Evolutionary conservation across 2,329 filamentous ascomycete genomes (phyloP).

Genomic region (Drechslerella coelobrocha): DNA sequence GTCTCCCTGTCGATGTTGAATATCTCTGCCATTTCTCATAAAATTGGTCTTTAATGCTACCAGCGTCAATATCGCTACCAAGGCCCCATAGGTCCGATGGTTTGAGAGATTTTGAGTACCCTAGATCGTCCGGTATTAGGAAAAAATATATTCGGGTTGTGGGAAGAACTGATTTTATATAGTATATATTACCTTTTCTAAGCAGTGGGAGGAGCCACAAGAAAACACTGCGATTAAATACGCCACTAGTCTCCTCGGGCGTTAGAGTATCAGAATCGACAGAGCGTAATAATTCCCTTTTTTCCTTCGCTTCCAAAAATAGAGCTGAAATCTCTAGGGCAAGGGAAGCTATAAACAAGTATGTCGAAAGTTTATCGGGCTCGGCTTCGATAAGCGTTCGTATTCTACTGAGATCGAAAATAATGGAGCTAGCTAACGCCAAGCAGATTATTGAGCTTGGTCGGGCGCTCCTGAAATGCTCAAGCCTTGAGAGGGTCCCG

Average conservation of each 20-base stretch:
- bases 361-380: conserved; percentile 37
- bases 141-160: not conserved
- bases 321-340: conserved; percentile 34
- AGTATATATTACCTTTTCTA: conserved; percentile 20
- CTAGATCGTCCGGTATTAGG: not conserved
- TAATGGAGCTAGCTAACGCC: conserved; percentile 25
- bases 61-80: conserved; percentile 25
- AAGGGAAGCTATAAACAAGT: conserved; percentile 34
- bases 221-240: conserved; percentile 58
- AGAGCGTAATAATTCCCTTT: conserved; percentile 30
- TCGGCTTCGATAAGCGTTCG: conserved; percentile 33
- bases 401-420: conserved; percentile 33
- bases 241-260: conserved; percentile 57
- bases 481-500: conserved; percentile 28
- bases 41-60: conserved; percentile 30
- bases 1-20: conserved; percentile 24
- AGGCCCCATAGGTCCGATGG: conserved; percentile 42
- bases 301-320: conserved; percentile 44
- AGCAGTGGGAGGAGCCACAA: conserved; percentile 58
- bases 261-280: conserved; percentile 52
- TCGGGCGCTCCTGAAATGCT: conserved; percentile 45
- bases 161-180: not conserved
- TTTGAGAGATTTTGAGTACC: conserved; percentile 31
- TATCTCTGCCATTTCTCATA: conserved; percentile 37
- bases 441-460: conserved; percentile 38